A percentile compares a stretch with the other conserved stretches of the same genome.
Conservation (phyloP, 2,329 filamentous ascomycete genomes). For the Fusarium multiceps region DNA sequence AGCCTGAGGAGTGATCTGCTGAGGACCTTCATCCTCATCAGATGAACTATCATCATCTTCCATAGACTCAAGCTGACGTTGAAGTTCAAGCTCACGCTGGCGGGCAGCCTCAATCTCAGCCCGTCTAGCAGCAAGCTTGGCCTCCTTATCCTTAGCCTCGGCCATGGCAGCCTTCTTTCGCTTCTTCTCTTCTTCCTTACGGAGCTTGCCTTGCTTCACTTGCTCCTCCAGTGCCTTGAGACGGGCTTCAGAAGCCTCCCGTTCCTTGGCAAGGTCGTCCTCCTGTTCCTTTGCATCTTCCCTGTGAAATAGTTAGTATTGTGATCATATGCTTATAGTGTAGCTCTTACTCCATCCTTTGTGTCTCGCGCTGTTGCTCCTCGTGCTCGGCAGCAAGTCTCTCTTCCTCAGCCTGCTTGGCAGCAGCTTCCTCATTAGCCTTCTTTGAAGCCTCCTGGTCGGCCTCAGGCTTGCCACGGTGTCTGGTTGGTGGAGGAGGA, state of each 20-base stretch:
- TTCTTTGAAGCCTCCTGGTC: slow-evolving; percentile 66
- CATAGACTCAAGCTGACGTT: slow-evolving; percentile 83
- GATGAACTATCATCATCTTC: slow-evolving; percentile 80
- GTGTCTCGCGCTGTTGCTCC: slow-evolving; percentile 77
- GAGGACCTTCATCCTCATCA: slow-evolving; percentile 82
- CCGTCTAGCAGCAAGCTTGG: slow-evolving; percentile 82
- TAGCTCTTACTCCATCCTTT: slow-evolving; percentile 81
- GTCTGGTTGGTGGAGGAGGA: slow-evolving; percentile 83
- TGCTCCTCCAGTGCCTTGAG: slow-evolving; percentile 93
- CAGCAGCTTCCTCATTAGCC: slow-evolving; percentile 66
- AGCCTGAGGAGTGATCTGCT: slow-evolving; percentile 73
- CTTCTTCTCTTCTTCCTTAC: slow-evolving; percentile 96
- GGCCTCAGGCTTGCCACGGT: slow-evolving; percentile 70
- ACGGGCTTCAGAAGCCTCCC: slow-evolving; percentile 82
- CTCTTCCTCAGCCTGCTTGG: slow-evolving; percentile 73
- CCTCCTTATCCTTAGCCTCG: slow-evolving; percentile 89
- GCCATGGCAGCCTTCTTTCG: slow-evolving; percentile 88
- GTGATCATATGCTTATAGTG: not conserved
- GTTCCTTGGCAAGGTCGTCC: slow-evolving; percentile 82
- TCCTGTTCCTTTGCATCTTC: slow-evolving; percentile 79
- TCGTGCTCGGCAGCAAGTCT: slow-evolving; percentile 77
- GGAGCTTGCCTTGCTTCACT: slow-evolving; percentile 90
- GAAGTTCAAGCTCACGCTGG: slow-evolving; percentile 89
- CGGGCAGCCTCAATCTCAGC: slow-evolving; percentile 93
- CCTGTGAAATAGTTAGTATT: slow-evolving; percentile 61